These are phyloP conservation scores for Grosmannia penicillata DNA, from an alignment of 2,329 filamentous ascomycete species.

Conservation along the genomic window DNA sequence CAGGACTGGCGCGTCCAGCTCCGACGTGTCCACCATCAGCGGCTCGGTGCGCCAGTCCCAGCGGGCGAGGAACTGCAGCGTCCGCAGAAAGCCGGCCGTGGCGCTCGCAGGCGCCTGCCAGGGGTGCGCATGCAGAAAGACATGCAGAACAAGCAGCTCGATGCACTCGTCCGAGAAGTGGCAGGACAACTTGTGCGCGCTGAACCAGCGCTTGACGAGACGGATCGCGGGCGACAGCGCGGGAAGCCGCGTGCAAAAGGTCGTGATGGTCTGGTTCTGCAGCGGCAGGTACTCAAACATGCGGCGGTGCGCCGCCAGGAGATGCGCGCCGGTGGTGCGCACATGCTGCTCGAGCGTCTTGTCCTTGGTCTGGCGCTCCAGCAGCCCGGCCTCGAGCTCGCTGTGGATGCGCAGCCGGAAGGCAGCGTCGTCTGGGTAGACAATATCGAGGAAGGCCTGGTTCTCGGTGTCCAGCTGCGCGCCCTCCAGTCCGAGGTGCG, in stretches of 20 bases:
- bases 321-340: conserved; percentile 54
- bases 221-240: conserved; percentile 71
- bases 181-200: conserved; percentile 59
- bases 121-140: conserved; percentile 70
- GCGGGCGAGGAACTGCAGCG: conserved; percentile 61
- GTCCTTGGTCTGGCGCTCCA: conserved; percentile 66
- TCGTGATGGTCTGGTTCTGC: conserved; percentile 69
- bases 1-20: conserved; percentile 14
- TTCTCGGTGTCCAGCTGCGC: conserved; percentile 54
- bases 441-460: conserved; percentile 67
- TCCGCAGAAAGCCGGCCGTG: conserved; percentile 67
- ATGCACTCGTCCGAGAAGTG: conserved; percentile 71
- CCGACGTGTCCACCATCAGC: conserved; percentile 62
- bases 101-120: conserved; percentile 66
- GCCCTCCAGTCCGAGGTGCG: conserved; percentile 71
- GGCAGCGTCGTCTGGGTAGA: conserved; percentile 54
- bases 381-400: conserved; percentile 68
- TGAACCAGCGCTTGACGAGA: conserved; percentile 81
- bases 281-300: conserved; percentile 58
- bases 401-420: conserved; percentile 84
- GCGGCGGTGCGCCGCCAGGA: conserved; percentile 57
- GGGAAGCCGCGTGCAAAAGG: conserved; percentile 65
- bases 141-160: conserved; percentile 65
- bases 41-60: conserved; percentile 90
- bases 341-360: conserved; percentile 49